Conservation (phyloP, 2,329 filamentous ascomycete genomes). For the Clarireedia sp. region DNA sequence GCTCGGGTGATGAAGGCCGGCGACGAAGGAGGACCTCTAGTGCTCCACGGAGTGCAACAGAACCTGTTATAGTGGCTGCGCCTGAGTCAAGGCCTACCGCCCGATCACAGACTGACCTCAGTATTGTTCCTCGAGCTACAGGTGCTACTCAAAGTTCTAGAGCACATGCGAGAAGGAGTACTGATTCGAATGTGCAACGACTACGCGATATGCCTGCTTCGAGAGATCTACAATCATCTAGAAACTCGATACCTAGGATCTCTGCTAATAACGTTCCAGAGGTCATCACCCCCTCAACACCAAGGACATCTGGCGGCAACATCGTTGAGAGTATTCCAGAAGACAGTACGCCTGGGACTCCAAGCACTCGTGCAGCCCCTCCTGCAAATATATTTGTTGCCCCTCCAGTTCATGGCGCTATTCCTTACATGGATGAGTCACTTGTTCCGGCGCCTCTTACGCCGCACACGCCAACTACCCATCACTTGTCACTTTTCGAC, state of each 20-base stretch:
- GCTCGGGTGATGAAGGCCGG: slow-evolving; percentile 37
- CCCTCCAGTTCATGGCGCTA: slow-evolving; percentile 12
- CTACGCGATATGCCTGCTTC: slow-evolving; percentile 16
- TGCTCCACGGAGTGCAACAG: slow-evolving; percentile 46
- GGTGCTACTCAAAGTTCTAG: slow-evolving; percentile 12
- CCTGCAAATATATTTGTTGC: slow-evolving; percentile 20
- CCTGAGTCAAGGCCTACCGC: slow-evolving; percentile 41
- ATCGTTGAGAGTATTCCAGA: background rate
- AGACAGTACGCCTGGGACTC: background rate
- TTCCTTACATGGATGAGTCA: slow-evolving; percentile 17
- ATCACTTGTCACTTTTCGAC: slow-evolving; percentile 21
- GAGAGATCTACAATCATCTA: slow-evolving; percentile 3
- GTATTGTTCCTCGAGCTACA: slow-evolving; percentile 32
- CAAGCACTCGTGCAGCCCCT: slow-evolving; percentile 16
- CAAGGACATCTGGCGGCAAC: slow-evolving; percentile 2
- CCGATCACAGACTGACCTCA: slow-evolving; percentile 59
- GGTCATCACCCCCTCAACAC: slow-evolving; percentile 11
- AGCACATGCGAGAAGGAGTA: slow-evolving; percentile 24
- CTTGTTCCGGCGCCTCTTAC: slow-evolving; percentile 26
- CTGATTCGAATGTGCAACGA: slow-evolving; percentile 22
- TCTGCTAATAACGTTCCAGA: background rate
- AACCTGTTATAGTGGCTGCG: slow-evolving; percentile 37
- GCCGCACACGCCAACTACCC: slow-evolving; percentile 13
- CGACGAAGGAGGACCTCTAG: slow-evolving; percentile 45
- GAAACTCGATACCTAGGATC: slow-evolving; percentile 3